These are phyloP conservation scores for Raffaelea arxii DNA, from an alignment of 2,329 filamentous ascomycete species.

Conservation along the genomic window DNA sequence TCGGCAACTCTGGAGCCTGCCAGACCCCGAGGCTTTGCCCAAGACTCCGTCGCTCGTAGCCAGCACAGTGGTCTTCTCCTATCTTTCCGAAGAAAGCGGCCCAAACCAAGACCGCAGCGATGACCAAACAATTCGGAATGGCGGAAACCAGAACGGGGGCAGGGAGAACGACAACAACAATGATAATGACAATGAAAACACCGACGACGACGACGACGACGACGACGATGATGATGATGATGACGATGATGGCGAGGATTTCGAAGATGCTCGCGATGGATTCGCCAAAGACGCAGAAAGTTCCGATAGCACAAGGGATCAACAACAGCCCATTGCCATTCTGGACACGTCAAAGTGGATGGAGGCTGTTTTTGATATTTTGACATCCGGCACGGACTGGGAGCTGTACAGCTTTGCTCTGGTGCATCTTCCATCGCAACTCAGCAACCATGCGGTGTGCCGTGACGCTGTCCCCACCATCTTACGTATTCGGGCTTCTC, in stretches of 20 bases:
- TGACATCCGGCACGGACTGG: slow-evolving; percentile 72
- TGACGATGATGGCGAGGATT: not conserved
- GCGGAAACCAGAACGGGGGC: not conserved
- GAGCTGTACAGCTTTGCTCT: slow-evolving; percentile 87
- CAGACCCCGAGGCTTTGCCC: slow-evolving; percentile 46
- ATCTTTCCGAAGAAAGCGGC: slow-evolving; percentile 11
- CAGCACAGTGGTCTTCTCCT: slow-evolving; percentile 42
- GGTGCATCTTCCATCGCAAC: slow-evolving; percentile 74
- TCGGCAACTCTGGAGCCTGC: slow-evolving; percentile 48
- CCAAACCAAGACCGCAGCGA: too few relatives aligned
- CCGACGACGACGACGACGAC: not conserved
- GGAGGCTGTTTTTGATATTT: slow-evolving; percentile 63
- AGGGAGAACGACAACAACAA: not conserved
- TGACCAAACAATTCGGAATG: too few relatives aligned
- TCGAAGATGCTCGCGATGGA: not conserved
- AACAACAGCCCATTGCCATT: not conserved
- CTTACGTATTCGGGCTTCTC: slow-evolving; percentile 59
- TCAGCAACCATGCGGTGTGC: slow-evolving; percentile 85
- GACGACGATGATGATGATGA: not conserved
- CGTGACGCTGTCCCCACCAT: slow-evolving; percentile 63
- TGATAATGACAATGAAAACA: not conserved
- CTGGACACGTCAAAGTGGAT: slow-evolving; percentile 62
- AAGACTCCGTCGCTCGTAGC: slow-evolving; percentile 32
- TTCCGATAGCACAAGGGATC: too few relatives aligned
- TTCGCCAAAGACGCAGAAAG: not conserved